Conservation (phyloP, 768 basidiomycete species). For the Mycena sanguinolenta region DNA sequence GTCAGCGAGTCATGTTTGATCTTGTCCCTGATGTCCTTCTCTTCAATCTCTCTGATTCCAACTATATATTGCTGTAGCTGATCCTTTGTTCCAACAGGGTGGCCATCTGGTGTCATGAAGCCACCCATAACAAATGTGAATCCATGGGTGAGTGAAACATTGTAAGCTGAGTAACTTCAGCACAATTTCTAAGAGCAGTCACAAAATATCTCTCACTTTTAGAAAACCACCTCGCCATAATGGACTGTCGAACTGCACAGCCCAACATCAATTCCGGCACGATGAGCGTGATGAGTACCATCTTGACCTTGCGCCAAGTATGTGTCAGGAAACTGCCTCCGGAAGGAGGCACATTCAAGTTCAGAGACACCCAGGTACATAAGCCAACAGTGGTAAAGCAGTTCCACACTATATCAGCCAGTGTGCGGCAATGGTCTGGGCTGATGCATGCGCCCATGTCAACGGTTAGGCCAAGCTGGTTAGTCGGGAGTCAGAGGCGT, state of each 20-base stretch:
- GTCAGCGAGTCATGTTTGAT: background rate
- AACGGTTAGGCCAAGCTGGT: too few species aligned
- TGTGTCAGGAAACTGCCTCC: background rate
- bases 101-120: background rate
- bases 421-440: too few species aligned
- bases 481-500: too few species aligned
- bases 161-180: background rate
- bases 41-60: background rate
- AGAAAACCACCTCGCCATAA: background rate
- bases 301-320: background rate
- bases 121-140: background rate
- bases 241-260: background rate
- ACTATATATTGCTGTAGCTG: background rate
- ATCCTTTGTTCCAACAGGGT: background rate
- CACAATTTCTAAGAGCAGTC: too few species aligned
- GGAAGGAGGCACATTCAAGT: background rate
- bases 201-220: background rate
- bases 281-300: background rate
- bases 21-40: background rate
- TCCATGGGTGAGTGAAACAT: too few species aligned
- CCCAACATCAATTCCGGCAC: too few species aligned
- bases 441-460: too few species aligned
- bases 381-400: too few species aligned
- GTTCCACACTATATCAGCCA: too few species aligned
- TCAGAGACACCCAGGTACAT: background rate